Base-by-base conservation (phyloP, 768 basidiomycete species). In the Auricularia sp. region DNA sequence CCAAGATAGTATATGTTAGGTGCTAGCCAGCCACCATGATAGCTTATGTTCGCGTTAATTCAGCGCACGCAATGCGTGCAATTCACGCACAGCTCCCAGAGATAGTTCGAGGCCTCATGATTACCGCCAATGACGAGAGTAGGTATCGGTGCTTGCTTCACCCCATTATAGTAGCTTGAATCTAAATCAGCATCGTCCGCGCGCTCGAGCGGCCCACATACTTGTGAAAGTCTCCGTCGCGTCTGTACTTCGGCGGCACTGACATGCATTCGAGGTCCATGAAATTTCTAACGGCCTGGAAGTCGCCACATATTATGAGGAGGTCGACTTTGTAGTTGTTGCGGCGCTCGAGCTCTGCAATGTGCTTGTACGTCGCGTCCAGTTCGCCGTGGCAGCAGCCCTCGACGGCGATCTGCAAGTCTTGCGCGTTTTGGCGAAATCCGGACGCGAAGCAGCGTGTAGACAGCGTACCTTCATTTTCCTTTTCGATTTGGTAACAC, bases 61-160 rank as follows among this genome's bases (percentile, higher is more conserved):
- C 24, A 39, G 34, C 14, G 13, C 14, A 18, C 7, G 56, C 36
- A 58, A 10, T 7, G 61, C 21, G 45, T 33, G 42, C 2, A 8
- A 34, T 16, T 36, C 1, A 78, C 90, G 75, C 71, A 93, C 92
- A 97, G 76, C 74, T 99, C 97, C 89, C 92, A 95, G 77, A 98
- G 81, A 72, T 98, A 97, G 69, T 94, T 97, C 24, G 92, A 94
- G 1, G 93, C 93, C 76, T 98, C 97, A 73, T 98, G 97, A 72
- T 98, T 98, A 8, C 97, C 97, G 16, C 97, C 97, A 71, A 98
- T 97, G 61, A 98, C 86, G 13, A 99, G 79, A 0, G 97, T 99
- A 73, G 96, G 75, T 3, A 96, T 74, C 0, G 95, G 94, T 2
- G 96, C 94, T n/a, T 69, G 76, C 71, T 80, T 86, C 71, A 89